Base-by-base conservation (phyloP, 345 rosid genomes). In the Eucalyptus camaldulensis region DNA sequence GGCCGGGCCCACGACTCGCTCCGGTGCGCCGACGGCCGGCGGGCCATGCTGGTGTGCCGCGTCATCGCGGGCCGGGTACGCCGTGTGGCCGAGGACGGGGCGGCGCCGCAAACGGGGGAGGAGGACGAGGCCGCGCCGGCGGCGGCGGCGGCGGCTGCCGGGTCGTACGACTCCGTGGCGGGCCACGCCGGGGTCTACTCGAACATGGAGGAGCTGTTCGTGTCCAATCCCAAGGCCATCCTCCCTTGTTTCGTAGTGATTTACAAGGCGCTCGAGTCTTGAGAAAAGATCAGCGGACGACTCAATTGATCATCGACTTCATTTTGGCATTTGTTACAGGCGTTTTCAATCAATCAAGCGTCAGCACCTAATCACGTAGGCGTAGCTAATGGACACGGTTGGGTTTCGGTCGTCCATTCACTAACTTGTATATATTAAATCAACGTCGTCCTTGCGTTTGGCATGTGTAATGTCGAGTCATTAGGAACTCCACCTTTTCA, bases 1-100 rank as follows among this genome's bases (percentile, higher is more conserved):
- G 98, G 99, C 12, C 93, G 98, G 94, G 99, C 99, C 81, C 99
- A 98, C 89, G 99, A 98, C 86, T 95, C 94, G 8, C 87, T 96
- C 80, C 72, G 29, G 40, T 92, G 95, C 91, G 92, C 91, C 67
- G 97, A 94, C n/a, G 96, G 93, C 15, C 92, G 95, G 25, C 94
- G 96, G 89, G 99, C 97, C 51, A 98, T 98, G 99, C 92, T 98
- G 72, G 99, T 98, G 83, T 97, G 99, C 60, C 99, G 99, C 13
- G 99, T 98, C 92, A 96, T 98, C 13, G 99, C 99, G 2, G 99
- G 99, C 40, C 94, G 95, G 81, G 98, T 97, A 87, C 95, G 91
- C 90, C 94, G 95, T 7, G 89, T 89, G 90, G 91, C 90, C 27
- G 97, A 93, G 8, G 94, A 92, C 37, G 90, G 91, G 87, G 86